These are phyloP conservation scores for Aspergillus bridgeri DNA, from an alignment of 495 filamentous ascomycete genomes.

Conservation along the genomic window DNA sequence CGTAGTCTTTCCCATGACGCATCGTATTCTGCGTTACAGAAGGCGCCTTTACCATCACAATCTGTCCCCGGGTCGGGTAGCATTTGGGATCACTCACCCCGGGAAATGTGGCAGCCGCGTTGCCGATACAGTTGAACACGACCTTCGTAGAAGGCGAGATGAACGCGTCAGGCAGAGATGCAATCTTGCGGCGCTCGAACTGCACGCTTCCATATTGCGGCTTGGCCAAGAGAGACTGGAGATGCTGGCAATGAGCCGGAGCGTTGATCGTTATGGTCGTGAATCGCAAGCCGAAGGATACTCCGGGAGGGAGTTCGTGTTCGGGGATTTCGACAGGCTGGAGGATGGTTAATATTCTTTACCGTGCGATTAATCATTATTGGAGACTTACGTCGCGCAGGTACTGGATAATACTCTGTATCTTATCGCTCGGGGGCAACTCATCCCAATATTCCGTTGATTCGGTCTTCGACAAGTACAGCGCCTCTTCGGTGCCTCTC, in stretches of 20 bases:
- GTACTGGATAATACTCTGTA: constrained; percentile 26
- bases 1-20: constrained; percentile 32
- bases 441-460: constrained; percentile 34
- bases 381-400: constrained; percentile 29
- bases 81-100: constrained; percentile 27
- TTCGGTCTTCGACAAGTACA: constrained; percentile 22
- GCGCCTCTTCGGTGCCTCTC: constrained; percentile 20
- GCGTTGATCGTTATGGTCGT: constrained; percentile 31
- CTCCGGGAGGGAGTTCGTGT: constrained; percentile 21
- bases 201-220: constrained; percentile 13
- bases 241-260: constrained; percentile 13
- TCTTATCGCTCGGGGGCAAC: constrained; percentile 23
- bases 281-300: constrained; percentile 26
- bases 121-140: constrained; percentile 32
- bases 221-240: background rate
- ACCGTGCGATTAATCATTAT: no score
- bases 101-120: constrained; percentile 18
- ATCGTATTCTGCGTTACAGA: constrained; percentile 26
- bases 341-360: background rate
- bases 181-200: constrained; percentile 21
- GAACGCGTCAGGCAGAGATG: constrained; percentile 22
- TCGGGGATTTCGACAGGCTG: constrained; percentile 11
- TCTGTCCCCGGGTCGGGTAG: constrained; percentile 37
- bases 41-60: constrained; percentile 36
- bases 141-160: constrained; percentile 17